Evolutionary conservation across 2,329 filamentous ascomycete genomes (phyloP).

Genomic region (Neopestalotiopsis sp.): DNA sequence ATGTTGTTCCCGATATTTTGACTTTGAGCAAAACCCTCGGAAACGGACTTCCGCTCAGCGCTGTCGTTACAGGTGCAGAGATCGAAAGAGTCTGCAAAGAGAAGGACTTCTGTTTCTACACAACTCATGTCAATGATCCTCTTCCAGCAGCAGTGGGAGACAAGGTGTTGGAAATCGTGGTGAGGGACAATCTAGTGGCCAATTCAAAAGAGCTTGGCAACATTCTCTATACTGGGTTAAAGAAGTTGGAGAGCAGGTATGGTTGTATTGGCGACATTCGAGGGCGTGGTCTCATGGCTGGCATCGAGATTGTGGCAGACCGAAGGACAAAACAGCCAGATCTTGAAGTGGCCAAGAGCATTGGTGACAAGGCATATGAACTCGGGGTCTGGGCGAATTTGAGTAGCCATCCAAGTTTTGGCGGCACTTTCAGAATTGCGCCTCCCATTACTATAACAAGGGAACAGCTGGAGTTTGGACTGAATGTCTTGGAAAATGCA

Average conservation of each 20-base stretch:
- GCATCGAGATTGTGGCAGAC: conserved; percentile 62
- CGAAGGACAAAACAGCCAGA: conserved; percentile 52
- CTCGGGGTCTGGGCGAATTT: conserved; percentile 64
- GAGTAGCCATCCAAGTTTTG: conserved; percentile 58
- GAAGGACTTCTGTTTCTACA: conserved; percentile 61
- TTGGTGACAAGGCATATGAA: conserved; percentile 54
- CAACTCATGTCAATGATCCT: conserved; percentile 68
- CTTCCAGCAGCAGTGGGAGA: conserved; percentile 64
- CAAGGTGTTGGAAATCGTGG: conserved; percentile 67
- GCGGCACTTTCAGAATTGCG: conserved; percentile 63
- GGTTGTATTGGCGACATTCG: conserved; percentile 67
- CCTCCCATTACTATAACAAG: conserved; percentile 64
- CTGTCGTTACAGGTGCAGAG: conserved; percentile 59
- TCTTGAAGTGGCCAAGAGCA: conserved; percentile 49
- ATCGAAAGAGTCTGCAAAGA: conserved; percentile 56
- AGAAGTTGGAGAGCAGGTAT: conserved; percentile 53
- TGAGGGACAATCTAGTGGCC: conserved; percentile 57
- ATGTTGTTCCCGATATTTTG: conserved; percentile 62
- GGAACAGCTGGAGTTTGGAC: conserved; percentile 54
- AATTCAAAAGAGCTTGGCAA: conserved; percentile 50
- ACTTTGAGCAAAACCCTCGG: conserved; percentile 67
- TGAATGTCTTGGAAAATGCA: conserved; percentile 62
- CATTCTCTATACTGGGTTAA: conserved; percentile 53
- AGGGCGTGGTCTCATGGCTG: conserved; percentile 62
- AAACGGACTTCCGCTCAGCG: conserved; percentile 63